Evolutionary conservation across 1,284 basidiomycete genomes (phyloP).

Genomic region (Sporisorium reilianum): DNA sequence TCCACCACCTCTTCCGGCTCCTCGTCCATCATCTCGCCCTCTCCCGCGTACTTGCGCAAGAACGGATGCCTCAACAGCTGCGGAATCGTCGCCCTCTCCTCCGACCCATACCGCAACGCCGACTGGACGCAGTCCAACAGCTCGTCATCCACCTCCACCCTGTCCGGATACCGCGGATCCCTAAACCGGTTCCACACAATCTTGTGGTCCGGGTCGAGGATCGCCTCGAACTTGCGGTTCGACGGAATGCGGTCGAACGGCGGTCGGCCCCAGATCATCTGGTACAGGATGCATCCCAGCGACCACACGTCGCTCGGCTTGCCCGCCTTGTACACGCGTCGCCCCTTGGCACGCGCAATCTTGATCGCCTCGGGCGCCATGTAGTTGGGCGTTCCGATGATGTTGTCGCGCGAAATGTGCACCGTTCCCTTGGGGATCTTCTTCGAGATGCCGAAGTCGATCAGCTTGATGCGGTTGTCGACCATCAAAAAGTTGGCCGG

Average conservation of each 20-base stretch:
- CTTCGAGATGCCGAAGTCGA: slow-evolving; percentile 97
- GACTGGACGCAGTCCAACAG: slow-evolving; percentile 80
- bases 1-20: slow-evolving; percentile 16
- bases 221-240: slow-evolving; percentile 89
- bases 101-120: slow-evolving; percentile 80
- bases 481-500: slow-evolving; percentile 80
- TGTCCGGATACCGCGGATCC: slow-evolving; percentile 72
- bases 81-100: slow-evolving; percentile 84
- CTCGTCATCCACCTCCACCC: slow-evolving; percentile 75
- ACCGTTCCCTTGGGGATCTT: slow-evolving; percentile 73
- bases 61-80: slow-evolving; percentile 72
- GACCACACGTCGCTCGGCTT: slow-evolving; percentile 87
- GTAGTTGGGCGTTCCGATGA: slow-evolving; percentile 69
- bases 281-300: slow-evolving; percentile 93
- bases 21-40: slow-evolving; percentile 21
- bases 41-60: slow-evolving; percentile 51
- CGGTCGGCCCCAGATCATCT: slow-evolving; percentile 92
- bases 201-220: slow-evolving; percentile 78
- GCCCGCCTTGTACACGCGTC: slow-evolving; percentile 70
- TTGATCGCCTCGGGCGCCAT: slow-evolving; percentile 69
- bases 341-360: slow-evolving; percentile 59
- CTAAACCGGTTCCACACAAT: slow-evolving; percentile 82
- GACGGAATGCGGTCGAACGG: slow-evolving; percentile 89
- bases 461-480: slow-evolving; percentile 86
- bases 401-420: slow-evolving; percentile 67